Percentiles rank a stretch among this genome's conserved stretches.
phyloP scores from a whole-genome alignment of 164 flowering plant species.

The Kalanchoe fedtschenkoi region DNA sequence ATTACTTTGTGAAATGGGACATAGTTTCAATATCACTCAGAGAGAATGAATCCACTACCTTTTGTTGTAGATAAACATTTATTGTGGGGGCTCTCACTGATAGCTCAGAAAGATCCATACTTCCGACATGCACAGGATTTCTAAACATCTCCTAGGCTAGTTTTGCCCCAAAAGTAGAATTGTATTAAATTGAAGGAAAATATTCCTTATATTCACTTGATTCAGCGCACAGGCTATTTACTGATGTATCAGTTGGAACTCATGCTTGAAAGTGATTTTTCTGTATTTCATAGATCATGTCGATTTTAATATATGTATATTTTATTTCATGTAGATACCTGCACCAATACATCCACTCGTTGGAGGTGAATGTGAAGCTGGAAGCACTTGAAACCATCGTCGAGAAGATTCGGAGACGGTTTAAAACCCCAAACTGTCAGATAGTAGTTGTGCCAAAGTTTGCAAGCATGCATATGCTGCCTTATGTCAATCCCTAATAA shows the following conservation, averaged over 20 bases:
- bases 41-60: neutral
- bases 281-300: neutral
- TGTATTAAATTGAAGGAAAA: neutral
- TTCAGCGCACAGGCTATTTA: neutral
- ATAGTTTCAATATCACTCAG: neutral
- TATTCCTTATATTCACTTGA: neutral
- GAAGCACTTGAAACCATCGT: slow-evolving; percentile 80
- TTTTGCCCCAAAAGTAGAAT: neutral
- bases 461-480: slow-evolving; percentile 84
- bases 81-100: neutral
- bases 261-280: neutral
- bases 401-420: slow-evolving; percentile 84
- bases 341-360: slow-evolving; percentile 49
- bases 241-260: neutral
- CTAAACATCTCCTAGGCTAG: neutral
- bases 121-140: neutral
- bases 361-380: slow-evolving; percentile 56
- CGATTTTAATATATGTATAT: slow-evolving; percentile 7
- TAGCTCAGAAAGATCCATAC: neutral
- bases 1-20: too few relatives aligned
- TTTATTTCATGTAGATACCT: slow-evolving; percentile 45
- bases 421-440: slow-evolving; percentile 84
- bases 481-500: slow-evolving; percentile 74
- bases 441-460: slow-evolving; percentile 64
- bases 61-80: neutral